Evolutionary conservation across 805 yeast species (phyloP), one percentile per base, ranked within the genome.

Genomic region (Wickerhamiella lipophila): DNA sequence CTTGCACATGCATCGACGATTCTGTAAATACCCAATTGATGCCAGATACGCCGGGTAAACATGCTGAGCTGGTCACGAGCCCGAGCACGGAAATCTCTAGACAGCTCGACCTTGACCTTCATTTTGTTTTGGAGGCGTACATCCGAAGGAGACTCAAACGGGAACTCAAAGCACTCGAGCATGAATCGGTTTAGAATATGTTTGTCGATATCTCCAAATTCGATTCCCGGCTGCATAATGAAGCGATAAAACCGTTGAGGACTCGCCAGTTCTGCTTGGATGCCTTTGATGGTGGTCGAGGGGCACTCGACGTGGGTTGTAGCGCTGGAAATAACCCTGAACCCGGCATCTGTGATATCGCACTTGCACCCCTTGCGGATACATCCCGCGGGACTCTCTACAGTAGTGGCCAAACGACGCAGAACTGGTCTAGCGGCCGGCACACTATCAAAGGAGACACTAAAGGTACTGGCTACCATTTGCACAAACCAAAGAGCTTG

Each of bases 121-220:
- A 30, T 34, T 21, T 44, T 44, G 16, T 34, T 44, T 26, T 36
- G 34, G 25, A 35, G 48, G 9, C 39, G 39, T 8, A 19, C 36
- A 21, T 45, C 48, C 6, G 26, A 16, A 11, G 29, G 40, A 2
- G 55, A 34, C 18, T 53, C 54, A 36, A 55, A 55, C n/a, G 58
- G 58, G 18, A 54, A 52, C 46, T 55, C 58, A 47, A 53, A 55
- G 47, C 52, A 42, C 9, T 35, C 44, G 15, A 49, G 39, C 58
- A 55, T 55, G 19, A 55, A 39, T 26, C 42, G 49, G 16, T 49
- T 39, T 9, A 55, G 50, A 3, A 53, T 49, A 11, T 29, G 18
- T n/a, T 50, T 49, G 36, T 49, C 46, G 22, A 53, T 49, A 41
- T 39, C 40, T 26, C 44, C 25, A 13, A 55, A 45, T 3, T 36